Evolutionary conservation across 2,329 filamentous ascomycete species (phyloP).

Genomic region (Arthrinium puccinioides): DNA sequence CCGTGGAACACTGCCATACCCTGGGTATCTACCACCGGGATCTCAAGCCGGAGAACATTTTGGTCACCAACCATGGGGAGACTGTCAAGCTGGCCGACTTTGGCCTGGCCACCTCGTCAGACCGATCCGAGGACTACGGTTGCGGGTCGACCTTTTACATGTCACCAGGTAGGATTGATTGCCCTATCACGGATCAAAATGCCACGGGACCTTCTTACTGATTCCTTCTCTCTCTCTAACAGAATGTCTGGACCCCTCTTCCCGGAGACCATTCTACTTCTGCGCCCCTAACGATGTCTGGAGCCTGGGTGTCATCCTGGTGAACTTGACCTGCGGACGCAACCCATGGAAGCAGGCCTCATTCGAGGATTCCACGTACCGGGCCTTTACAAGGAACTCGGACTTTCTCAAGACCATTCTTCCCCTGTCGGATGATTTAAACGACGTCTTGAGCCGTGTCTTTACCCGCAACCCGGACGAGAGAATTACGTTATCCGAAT

Average conservation of each 20-base stretch:
- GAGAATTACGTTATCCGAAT: conserved; percentile 73
- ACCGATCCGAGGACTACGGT: conserved; percentile 85
- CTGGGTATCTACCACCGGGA: conserved; percentile 95
- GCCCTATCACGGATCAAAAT: too few species aligned
- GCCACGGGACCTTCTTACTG: too few species aligned
- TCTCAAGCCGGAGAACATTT: conserved; percentile 95
- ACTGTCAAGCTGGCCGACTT: conserved; percentile 97
- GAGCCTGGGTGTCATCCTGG: conserved; percentile 95
- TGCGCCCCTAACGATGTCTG: conserved; percentile 96
- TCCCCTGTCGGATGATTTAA: conserved; percentile 81
- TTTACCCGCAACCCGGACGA: conserved; percentile 81
- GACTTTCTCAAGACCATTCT: conserved; percentile 90
- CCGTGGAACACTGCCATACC: conserved; percentile 90
- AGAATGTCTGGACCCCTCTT: conserved; percentile 84
- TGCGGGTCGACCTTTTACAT: conserved; percentile 99
- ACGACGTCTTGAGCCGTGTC: conserved; percentile 77
- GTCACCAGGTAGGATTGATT: conserved; percentile 88
- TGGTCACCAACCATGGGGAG: conserved; percentile 81
- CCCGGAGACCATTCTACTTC: conserved; percentile 71
- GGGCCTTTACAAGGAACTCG: conserved; percentile 76
- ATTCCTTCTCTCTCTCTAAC: conserved; percentile 14
- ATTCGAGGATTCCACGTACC: conserved; percentile 88
- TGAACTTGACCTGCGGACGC: conserved; percentile 94
- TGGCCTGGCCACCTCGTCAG: conserved; percentile 82
- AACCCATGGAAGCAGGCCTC: conserved; percentile 99